These are phyloP conservation scores for Pyrenula aspistea DNA, from an alignment of 495 filamentous ascomycete genomes.

Conservation along the genomic window DNA sequence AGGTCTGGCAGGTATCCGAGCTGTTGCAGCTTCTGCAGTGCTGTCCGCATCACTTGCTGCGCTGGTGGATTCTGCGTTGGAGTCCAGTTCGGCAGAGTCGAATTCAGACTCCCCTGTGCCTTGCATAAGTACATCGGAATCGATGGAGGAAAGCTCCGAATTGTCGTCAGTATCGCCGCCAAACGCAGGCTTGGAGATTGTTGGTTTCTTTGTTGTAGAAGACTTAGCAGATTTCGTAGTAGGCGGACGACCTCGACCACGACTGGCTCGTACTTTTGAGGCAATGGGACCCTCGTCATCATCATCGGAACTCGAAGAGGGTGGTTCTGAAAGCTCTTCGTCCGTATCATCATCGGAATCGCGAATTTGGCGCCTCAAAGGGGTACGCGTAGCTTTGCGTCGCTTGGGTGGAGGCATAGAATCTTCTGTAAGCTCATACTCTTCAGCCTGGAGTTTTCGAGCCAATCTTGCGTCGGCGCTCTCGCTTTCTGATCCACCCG, in stretches of 20 bases:
- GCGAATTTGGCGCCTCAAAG: conserved; percentile 1
- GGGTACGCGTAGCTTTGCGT: conserved; percentile 13
- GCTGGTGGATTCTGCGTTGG: background rate
- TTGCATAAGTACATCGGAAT: background rate
- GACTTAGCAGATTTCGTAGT: background rate
- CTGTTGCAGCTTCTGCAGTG: background rate
- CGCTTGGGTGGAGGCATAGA: conserved; percentile 9
- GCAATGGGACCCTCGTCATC: conserved; percentile 6
- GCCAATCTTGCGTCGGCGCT: conserved; percentile 44
- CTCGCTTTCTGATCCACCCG: conserved; percentile 22
- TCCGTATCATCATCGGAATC: conserved; percentile 5
- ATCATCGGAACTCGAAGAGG: conserved; percentile 11
- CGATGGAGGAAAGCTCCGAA: background rate
- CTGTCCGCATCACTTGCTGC: background rate
- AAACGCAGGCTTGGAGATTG: background rate
- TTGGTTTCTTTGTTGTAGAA: background rate
- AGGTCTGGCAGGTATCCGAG: background rate
- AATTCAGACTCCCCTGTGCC: background rate
- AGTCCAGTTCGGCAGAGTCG: background rate
- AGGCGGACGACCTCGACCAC: background rate
- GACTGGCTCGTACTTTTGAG: background rate
- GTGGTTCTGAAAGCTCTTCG: conserved; percentile 1
- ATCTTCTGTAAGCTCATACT: conserved; percentile 28
- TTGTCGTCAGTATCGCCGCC: conserved; percentile 1
- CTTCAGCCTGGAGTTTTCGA: conserved; percentile 46